Percentiles rank a stretch among this genome's conserved stretches.
Conservation (phyloP, 176 grass and related monocot species). For the Aegilops speltoides region DNA sequence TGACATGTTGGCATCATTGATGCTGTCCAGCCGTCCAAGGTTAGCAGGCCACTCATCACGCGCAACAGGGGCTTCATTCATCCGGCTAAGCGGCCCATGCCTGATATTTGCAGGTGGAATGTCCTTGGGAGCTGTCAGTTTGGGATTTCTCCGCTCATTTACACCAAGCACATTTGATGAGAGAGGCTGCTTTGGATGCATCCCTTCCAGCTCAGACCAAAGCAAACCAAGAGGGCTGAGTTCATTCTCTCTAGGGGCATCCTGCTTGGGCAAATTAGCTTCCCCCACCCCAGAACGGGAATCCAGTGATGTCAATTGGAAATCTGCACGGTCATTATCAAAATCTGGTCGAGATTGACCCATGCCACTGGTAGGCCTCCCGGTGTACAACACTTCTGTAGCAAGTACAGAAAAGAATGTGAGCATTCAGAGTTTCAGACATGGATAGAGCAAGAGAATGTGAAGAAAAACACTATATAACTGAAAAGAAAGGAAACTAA, state of each 20-base stretch:
- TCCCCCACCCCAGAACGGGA: constrained; percentile 44
- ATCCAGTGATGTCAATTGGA: constrained; percentile 34
- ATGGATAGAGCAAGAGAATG: not conserved
- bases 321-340: constrained; percentile 42
- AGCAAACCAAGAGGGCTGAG: constrained; percentile 85
- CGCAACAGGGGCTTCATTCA: constrained; percentile 37
- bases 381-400: constrained; percentile 85
- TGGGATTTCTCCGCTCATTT: constrained; percentile 44
- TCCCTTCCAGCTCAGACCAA: constrained; percentile 95
- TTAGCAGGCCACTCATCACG: constrained; percentile 54
- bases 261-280: constrained; percentile 43
- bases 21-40: constrained; percentile 40
- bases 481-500: constrained; percentile 25
- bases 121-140: constrained; percentile 50
- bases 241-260: constrained; percentile 55
- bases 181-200: constrained; percentile 79
- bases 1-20: constrained; percentile 55
- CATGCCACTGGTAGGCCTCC: constrained; percentile 52
- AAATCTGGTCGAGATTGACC: constrained; percentile 48
- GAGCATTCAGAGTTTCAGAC: not conserved
- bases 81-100: constrained; percentile 44
- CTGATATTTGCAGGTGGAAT: constrained; percentile 49
- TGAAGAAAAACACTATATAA: not conserved
- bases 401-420: constrained; percentile 25
- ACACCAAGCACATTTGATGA: constrained; percentile 63